Conservation (phyloP, 164 flowering plant genomes). For the Aristolochia contorta region DNA sequence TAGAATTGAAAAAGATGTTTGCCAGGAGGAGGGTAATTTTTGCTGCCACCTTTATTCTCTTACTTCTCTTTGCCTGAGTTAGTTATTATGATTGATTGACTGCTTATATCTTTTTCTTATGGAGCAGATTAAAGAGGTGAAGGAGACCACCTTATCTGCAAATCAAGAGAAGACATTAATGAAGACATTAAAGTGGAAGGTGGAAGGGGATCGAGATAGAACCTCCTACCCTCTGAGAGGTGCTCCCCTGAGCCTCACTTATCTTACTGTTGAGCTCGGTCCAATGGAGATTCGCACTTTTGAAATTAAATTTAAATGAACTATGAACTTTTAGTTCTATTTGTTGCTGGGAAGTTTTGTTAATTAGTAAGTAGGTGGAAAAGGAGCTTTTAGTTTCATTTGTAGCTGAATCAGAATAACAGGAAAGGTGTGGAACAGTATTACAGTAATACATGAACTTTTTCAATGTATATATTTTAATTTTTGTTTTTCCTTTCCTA, state of each 20-base stretch:
- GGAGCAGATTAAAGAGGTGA: conserved; percentile 52
- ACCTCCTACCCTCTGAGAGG: conserved; percentile 35
- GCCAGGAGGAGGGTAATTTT: conserved; percentile 33
- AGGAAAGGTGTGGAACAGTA: background rate
- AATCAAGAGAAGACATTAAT: conserved; percentile 72
- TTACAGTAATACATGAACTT: background rate
- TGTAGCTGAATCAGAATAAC: background rate
- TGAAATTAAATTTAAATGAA: conserved; percentile 36
- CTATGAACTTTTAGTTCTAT: background rate
- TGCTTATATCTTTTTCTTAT: background rate
- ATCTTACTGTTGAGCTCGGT: conserved; percentile 70
- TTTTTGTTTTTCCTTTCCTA: background rate
- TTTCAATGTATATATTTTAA: background rate
- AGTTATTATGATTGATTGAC: background rate
- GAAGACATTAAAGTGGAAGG: conserved; percentile 62
- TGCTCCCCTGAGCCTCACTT: conserved; percentile 37
- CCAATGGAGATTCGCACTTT: conserved; percentile 95
- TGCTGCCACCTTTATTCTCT: no score
- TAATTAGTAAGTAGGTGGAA: background rate
- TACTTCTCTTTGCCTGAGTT: background rate
- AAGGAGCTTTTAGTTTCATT: background rate
- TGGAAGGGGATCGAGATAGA: conserved; percentile 35
- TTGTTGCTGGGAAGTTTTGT: background rate
- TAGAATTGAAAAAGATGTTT: conserved; percentile 74
- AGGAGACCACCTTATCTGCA: conserved; percentile 63